Evolutionary conservation across 2,329 filamentous ascomycete species (phyloP).

Genomic region (Xylariaceae sp.): DNA sequence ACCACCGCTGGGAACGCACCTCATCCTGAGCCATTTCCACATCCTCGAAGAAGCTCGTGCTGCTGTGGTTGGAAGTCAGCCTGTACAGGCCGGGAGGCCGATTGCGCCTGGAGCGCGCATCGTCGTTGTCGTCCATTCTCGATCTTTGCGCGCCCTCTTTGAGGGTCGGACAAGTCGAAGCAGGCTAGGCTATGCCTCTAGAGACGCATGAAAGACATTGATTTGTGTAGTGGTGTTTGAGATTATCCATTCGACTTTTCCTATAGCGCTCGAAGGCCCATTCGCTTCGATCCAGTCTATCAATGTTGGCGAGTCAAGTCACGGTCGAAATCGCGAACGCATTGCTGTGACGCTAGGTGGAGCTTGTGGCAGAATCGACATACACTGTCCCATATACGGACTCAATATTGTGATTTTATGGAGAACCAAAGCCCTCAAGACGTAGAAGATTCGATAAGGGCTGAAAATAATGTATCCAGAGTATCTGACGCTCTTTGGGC

Average conservation of each 20-base stretch:
- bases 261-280: no score
- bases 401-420: no score
- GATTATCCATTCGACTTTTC: no score
- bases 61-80: constrained; percentile 66
- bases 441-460: no score
- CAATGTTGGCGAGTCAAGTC: not conserved
- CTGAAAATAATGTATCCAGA: no score
- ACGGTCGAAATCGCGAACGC: not conserved
- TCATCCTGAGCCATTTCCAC: constrained; percentile 99
- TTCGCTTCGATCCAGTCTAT: not conserved
- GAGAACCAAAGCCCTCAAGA: no score
- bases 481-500: no score
- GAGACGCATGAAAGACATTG: not conserved
- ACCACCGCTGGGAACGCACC: constrained; percentile 41
- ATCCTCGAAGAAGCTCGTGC: constrained; percentile 80
- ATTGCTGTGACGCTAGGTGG: not conserved
- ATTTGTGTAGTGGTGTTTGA: no score
- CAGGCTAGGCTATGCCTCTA: constrained; percentile 9
- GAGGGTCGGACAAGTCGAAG: not conserved
- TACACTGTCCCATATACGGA: not conserved
- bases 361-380: no score
- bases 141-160: not conserved
- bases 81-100: constrained; percentile 50
- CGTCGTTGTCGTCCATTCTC: constrained; percentile 22
- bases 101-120: constrained; percentile 19